Percentiles rank a stretch among this genome's conserved stretches.
phyloP scores from a whole-genome alignment of 176 grass and related monocot species.

The Juncus effusus region DNA sequence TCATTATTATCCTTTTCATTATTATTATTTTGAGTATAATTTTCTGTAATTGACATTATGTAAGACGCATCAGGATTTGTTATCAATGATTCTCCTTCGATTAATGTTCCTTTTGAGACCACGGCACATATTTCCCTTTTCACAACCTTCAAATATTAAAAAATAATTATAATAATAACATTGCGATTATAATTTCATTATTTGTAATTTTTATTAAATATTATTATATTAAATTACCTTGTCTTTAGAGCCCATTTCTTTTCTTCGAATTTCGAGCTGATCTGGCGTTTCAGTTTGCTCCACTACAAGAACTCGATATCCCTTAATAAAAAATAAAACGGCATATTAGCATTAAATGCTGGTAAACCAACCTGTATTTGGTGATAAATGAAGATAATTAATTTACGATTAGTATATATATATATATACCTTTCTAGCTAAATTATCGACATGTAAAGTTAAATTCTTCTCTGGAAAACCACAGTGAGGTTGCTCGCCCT shows the following conservation, averaged over 20 bases:
- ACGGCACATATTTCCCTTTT: slow-evolving; percentile 95
- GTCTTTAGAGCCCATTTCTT: slow-evolving; percentile 81
- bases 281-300: slow-evolving; percentile 97
- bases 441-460: slow-evolving; percentile 83
- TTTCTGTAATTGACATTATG: slow-evolving; percentile 75
- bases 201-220: not conserved
- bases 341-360: not conserved
- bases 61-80: slow-evolving; percentile 79
- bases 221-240: slow-evolving; percentile 54
- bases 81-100: slow-evolving; percentile 73
- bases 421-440: slow-evolving; percentile 73
- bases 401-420: slow-evolving; percentile 15
- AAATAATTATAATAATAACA: not conserved
- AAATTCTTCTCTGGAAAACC: slow-evolving; percentile 98
- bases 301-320: slow-evolving; percentile 86
- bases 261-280: slow-evolving; percentile 84
- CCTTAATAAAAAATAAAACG: slow-evolving; percentile 39
- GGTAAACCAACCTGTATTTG: not conserved
- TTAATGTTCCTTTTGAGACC: slow-evolving; percentile 87
- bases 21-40: slow-evolving; percentile 23
- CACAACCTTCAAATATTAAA: slow-evolving; percentile 76
- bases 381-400: slow-evolving; percentile 19
- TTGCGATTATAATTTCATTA: no score
- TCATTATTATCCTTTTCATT: slow-evolving; percentile 28
- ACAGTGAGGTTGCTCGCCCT: slow-evolving; percentile 97